Percentiles rank a stretch among this genome's conserved stretches.
These are phyloP conservation scores for Claviceps maximensis DNA, from an alignment of 2,329 filamentous ascomycete genomes.

Conservation along the genomic window DNA sequence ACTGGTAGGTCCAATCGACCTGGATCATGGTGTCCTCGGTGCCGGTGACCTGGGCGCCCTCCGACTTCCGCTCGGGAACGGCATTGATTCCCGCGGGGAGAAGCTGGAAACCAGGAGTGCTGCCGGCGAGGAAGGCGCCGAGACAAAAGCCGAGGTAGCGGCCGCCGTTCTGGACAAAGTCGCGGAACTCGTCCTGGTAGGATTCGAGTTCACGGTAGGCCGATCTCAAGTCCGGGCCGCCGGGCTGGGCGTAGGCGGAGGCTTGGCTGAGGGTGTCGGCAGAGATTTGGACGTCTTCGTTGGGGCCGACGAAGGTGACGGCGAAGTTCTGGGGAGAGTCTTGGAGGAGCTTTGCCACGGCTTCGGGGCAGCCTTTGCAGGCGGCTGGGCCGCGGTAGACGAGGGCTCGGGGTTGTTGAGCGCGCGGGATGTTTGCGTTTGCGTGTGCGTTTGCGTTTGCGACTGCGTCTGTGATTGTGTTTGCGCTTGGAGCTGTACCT, in stretches of 20 bases:
- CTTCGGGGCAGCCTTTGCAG: constrained; percentile 9
- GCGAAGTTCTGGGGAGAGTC: constrained; percentile 10
- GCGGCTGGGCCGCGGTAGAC: constrained; percentile 11
- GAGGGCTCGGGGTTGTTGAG: constrained; percentile 5
- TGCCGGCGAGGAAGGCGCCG: constrained; percentile 15
- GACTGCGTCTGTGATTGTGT: too few species aligned
- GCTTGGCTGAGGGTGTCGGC: constrained; percentile 7
- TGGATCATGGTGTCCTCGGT: constrained; percentile 12
- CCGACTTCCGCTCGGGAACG: constrained; percentile 5
- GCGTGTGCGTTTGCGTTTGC: too few species aligned
- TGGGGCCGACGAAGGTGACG: constrained; percentile 10
- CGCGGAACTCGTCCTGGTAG: constrained; percentile 5
- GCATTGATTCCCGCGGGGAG: constrained; percentile 8
- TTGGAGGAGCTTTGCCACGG: constrained; percentile 10
- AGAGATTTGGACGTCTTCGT: constrained; percentile 8
- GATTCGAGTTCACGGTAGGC: constrained; percentile 9
- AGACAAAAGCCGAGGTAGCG: constrained; percentile 16
- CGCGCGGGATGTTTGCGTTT: not conserved
- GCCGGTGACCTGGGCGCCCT: constrained; percentile 9
- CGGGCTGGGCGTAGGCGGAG: constrained; percentile 10
- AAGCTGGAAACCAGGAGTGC: constrained; percentile 11
- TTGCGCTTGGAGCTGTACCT: too few species aligned
- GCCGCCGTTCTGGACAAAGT: constrained; percentile 13
- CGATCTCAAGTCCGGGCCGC: constrained; percentile 12
- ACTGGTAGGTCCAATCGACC: constrained; percentile 13